These are phyloP conservation scores for Plectosphaerella cucumerina DNA, from an alignment of 2,329 filamentous ascomycete genomes.

Conservation along the genomic window DNA sequence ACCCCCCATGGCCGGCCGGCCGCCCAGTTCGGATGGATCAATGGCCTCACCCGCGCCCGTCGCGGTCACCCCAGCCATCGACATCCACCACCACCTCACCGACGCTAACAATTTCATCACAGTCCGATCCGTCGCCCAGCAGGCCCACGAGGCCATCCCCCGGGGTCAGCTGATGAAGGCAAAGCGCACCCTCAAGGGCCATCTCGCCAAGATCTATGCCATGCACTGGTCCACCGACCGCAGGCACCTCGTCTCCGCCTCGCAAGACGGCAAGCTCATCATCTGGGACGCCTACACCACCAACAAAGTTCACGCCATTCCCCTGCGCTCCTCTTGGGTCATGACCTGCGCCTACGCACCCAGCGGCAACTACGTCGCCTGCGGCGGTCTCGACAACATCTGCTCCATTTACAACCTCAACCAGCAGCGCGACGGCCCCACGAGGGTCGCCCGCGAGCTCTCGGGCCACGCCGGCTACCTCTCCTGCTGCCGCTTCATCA, in stretches of 20 bases:
- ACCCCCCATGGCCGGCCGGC: no score
- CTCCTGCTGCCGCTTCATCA: constrained; percentile 98
- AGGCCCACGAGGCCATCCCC: constrained; percentile 87
- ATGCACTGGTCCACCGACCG: constrained; percentile 99
- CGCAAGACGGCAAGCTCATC: constrained; percentile 98
- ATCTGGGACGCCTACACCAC: constrained; percentile 99
- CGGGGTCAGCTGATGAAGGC: constrained; percentile 94
- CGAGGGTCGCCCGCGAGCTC: constrained; percentile 89
- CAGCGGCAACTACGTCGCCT: constrained; percentile 96
- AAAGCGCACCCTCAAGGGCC: constrained; percentile 93
- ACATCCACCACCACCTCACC: background rate
- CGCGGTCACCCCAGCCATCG: background rate
- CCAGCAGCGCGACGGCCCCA: constrained; percentile 89
- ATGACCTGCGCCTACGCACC: constrained; percentile 99
- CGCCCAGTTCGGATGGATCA: no score
- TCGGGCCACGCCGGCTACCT: constrained; percentile 97
- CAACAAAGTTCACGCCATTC: constrained; percentile 99
- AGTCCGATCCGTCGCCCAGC: constrained; percentile 91
- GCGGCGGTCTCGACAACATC: constrained; percentile 98
- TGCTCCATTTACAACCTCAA: constrained; percentile 99
- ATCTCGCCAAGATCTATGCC: constrained; percentile 98
- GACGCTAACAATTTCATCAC: constrained; percentile 17
- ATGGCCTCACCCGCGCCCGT: background rate
- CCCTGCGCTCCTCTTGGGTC: constrained; percentile 95
- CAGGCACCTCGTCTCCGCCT: constrained; percentile 93